Evolutionary conservation across 2,329 filamentous ascomycete species (phyloP).

Genomic region (Corinectria fuckeliana): DNA sequence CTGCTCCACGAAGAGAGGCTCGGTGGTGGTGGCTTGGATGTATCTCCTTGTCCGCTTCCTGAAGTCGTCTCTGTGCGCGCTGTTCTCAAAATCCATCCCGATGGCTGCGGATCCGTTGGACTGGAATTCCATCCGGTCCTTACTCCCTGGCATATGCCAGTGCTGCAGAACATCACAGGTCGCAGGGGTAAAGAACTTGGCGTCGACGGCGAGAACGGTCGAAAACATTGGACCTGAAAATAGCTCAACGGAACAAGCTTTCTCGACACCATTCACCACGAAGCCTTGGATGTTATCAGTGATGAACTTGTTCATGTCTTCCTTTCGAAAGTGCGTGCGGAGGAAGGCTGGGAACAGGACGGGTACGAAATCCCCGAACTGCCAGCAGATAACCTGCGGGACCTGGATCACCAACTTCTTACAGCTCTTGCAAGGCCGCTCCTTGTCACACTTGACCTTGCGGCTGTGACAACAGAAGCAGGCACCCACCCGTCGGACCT

Average conservation of each 20-base stretch:
- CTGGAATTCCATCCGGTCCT: conserved; percentile 49
- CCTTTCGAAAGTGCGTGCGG: conserved; percentile 56
- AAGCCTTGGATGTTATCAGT: conserved; percentile 57
- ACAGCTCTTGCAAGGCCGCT: conserved; percentile 64
- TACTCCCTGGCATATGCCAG: conserved; percentile 53
- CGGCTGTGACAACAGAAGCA: conserved; percentile 67
- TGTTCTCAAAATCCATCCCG: conserved; percentile 54
- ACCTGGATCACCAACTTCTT: conserved; percentile 57
- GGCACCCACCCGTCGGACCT: conserved; percentile 60
- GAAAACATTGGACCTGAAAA: conserved; percentile 55
- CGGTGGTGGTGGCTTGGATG: conserved; percentile 54
- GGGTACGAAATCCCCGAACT: conserved; percentile 61
- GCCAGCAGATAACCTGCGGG: conserved; percentile 64
- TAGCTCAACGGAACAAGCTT: conserved; percentile 54
- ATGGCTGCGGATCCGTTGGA: conserved; percentile 55
- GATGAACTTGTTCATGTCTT: conserved; percentile 56
- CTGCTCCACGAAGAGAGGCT: conserved; percentile 56
- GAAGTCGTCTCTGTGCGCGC: conserved; percentile 52
- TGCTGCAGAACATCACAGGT: conserved; percentile 57
- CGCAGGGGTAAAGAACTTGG: conserved; percentile 60
- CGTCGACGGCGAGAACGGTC: conserved; percentile 54
- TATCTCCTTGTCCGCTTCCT: conserved; percentile 56
- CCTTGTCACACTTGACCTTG: conserved; percentile 64
- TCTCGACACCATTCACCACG: conserved; percentile 48
- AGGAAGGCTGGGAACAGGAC: conserved; percentile 61